These are phyloP conservation scores for Ophiostoma piceae DNA, from an alignment of 2,329 filamentous ascomycete genomes.

Conservation along the genomic window DNA sequence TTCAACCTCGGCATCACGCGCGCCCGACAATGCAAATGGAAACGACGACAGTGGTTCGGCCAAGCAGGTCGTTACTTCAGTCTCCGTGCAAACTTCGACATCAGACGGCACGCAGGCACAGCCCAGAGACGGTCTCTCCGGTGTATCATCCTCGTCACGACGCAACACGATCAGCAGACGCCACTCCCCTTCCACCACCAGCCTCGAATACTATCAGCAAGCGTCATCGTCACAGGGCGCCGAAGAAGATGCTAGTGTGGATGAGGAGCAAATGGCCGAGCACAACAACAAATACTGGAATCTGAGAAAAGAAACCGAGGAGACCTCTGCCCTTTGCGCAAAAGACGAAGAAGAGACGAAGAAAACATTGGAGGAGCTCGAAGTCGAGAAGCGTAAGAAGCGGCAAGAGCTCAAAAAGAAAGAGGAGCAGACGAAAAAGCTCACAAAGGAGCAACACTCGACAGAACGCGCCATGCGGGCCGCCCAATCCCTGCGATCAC, in stretches of 20 bases:
- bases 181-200: slow-evolving; percentile 65
- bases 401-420: slow-evolving; percentile 77
- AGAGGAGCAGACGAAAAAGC: slow-evolving; percentile 79
- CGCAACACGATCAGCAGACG: slow-evolving; percentile 68
- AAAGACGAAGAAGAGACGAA: slow-evolving; percentile 69
- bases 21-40: slow-evolving; percentile 37
- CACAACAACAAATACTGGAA: slow-evolving; percentile 76
- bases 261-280: slow-evolving; percentile 65
- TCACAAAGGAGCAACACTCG: slow-evolving; percentile 73
- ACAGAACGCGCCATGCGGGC: slow-evolving; percentile 77
- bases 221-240: background rate
- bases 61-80: slow-evolving; percentile 25
- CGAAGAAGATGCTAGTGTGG: slow-evolving; percentile 47
- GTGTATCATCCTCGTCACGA: slow-evolving; percentile 36
- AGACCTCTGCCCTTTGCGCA: slow-evolving; percentile 62
- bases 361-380: slow-evolving; percentile 60
- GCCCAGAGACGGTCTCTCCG: slow-evolving; percentile 57
- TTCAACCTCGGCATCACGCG: slow-evolving; percentile 37
- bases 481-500: slow-evolving; percentile 70
- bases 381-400: slow-evolving; percentile 73
- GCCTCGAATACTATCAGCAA: slow-evolving; percentile 43
- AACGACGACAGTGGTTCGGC: slow-evolving; percentile 46
- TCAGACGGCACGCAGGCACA: slow-evolving; percentile 42
- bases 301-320: slow-evolving; percentile 78
- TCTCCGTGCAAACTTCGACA: slow-evolving; percentile 20